Evolutionary conservation across 257 asterid species (phyloP).

Genomic region (Petunia secreta): DNA sequence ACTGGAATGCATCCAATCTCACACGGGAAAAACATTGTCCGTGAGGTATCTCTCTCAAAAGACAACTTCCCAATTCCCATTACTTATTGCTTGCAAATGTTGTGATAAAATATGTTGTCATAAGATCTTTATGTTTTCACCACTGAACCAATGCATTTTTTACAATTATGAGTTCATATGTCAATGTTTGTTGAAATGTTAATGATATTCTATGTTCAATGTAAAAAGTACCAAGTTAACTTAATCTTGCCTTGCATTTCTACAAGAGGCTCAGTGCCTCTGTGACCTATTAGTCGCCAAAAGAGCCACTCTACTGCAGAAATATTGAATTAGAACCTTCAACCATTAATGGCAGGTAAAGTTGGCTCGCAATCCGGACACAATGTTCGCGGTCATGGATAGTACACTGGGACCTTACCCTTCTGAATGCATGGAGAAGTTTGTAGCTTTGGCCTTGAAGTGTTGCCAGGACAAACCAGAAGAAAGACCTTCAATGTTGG

Average conservation of each 20-base stretch:
- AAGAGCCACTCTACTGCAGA: neutral
- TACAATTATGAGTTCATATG: too few species aligned
- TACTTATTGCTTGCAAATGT: neutral
- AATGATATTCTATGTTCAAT: too few species aligned
- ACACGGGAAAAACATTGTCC: conserved; percentile 81
- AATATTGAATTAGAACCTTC: neutral
- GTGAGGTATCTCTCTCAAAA: conserved; percentile 59
- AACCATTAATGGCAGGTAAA: conserved; percentile 52
- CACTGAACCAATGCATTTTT: neutral
- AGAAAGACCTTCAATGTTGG: conserved; percentile 67
- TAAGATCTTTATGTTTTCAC: too few species aligned
- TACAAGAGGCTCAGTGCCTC: neutral
- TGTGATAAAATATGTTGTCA: neutral
- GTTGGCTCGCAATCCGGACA: conserved; percentile 61
- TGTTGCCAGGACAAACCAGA: conserved; percentile 78
- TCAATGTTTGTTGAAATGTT: too few species aligned
- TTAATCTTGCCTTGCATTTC: neutral
- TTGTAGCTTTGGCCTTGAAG: conserved; percentile 64
- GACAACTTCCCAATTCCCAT: neutral
- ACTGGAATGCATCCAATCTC: conserved; percentile 88
- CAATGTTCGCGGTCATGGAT: conserved; percentile 68
- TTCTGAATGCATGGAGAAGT: conserved; percentile 58
- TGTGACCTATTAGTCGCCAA: neutral
- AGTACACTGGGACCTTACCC: conserved; percentile 74
- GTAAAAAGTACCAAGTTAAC: neutral